Conservation (phyloP, 2,329 filamentous ascomycete genomes). For the Beauveria varroae region DNA sequence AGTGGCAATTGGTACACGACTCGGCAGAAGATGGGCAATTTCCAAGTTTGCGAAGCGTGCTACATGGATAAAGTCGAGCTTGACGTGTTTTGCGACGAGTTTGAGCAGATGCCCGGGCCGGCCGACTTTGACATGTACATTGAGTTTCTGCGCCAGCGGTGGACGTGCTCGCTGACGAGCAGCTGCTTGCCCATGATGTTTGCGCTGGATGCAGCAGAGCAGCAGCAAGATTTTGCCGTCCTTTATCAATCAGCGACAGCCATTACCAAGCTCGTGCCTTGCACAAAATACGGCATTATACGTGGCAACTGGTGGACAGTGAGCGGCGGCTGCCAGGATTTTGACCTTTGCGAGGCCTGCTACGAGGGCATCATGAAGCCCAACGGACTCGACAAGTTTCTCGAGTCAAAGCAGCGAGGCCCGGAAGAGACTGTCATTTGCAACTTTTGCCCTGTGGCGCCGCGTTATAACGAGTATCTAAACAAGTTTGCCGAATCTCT, state of each 20-base stretch:
- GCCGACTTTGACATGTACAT: slow-evolving; percentile 19
- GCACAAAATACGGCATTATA: slow-evolving; percentile 21
- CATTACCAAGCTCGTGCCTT: slow-evolving; percentile 19
- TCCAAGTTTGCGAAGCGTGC: slow-evolving; percentile 27
- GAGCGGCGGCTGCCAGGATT: slow-evolving; percentile 15
- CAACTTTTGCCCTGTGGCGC: slow-evolving; percentile 20
- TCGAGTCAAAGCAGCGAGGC: slow-evolving; percentile 18
- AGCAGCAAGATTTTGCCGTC: slow-evolving; percentile 18
- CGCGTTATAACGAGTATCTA: slow-evolving; percentile 21
- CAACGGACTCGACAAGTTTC: slow-evolving; percentile 20
- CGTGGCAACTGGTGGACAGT: slow-evolving; percentile 29
- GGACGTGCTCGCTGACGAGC: slow-evolving; percentile 20
- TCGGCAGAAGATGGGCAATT: slow-evolving; percentile 17
- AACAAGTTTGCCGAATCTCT: slow-evolving; percentile 21
- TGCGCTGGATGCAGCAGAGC: slow-evolving; percentile 21
- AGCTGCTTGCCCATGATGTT: slow-evolving; percentile 17
- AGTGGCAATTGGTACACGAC: slow-evolving; percentile 21
- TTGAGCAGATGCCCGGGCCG: slow-evolving; percentile 16
- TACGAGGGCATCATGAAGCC: slow-evolving; percentile 23
- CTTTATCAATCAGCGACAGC: slow-evolving; percentile 21
- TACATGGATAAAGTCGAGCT: slow-evolving; percentile 26
- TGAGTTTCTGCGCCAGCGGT: slow-evolving; percentile 15
- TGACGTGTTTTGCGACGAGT: slow-evolving; percentile 22
- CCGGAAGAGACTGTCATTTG: slow-evolving; percentile 20
- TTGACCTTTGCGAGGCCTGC: slow-evolving; percentile 27